Evolutionary conservation across 768 basidiomycete species (phyloP).

Genomic region (Clitopilus hobsonii): DNA sequence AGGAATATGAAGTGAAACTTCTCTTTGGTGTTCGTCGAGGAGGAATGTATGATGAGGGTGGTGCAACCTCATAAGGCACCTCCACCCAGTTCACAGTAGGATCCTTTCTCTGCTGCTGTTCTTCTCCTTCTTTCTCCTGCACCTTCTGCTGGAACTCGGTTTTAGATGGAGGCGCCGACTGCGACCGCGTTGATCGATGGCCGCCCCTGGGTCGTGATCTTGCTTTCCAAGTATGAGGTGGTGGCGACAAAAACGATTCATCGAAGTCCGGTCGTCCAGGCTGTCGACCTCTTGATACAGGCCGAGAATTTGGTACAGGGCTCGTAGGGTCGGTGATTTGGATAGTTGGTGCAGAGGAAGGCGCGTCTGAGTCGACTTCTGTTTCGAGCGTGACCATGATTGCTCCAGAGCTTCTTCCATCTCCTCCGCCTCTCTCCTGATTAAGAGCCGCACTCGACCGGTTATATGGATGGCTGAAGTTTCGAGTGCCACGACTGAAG

Average conservation of each 20-base stretch:
- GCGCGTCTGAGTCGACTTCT: constrained; percentile 21
- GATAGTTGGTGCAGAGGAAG: background rate
- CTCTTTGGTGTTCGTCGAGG: constrained; percentile 17
- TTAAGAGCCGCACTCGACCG: constrained; percentile 6
- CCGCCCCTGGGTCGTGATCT: constrained; percentile 10
- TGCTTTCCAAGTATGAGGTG: constrained; percentile 44
- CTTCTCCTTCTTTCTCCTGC: background rate
- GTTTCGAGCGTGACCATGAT: constrained; percentile 42
- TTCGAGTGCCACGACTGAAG: constrained; percentile 23
- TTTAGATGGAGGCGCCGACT: constrained; percentile 41
- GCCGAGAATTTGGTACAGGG: constrained; percentile 4
- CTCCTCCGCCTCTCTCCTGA: background rate
- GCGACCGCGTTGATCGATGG: constrained; percentile 43
- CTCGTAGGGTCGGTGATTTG: background rate
- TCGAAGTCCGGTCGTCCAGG: constrained; percentile 18
- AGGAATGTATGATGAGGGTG: constrained; percentile 8
- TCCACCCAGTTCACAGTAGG: constrained; percentile 1
- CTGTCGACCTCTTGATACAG: background rate
- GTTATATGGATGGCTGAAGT: constrained; percentile 15
- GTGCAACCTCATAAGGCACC: constrained; percentile 7
- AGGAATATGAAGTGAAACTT: constrained; percentile 23
- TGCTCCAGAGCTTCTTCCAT: constrained; percentile 12
- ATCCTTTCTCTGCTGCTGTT: background rate
- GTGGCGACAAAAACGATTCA: constrained; percentile 39
- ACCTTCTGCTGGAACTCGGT: constrained; percentile 10